Evolutionary conservation across 352 stramenopile genomes (phyloP), one percentile per base, ranked within the genome.

Genomic region (Thalassiosira ordinaria): DNA sequence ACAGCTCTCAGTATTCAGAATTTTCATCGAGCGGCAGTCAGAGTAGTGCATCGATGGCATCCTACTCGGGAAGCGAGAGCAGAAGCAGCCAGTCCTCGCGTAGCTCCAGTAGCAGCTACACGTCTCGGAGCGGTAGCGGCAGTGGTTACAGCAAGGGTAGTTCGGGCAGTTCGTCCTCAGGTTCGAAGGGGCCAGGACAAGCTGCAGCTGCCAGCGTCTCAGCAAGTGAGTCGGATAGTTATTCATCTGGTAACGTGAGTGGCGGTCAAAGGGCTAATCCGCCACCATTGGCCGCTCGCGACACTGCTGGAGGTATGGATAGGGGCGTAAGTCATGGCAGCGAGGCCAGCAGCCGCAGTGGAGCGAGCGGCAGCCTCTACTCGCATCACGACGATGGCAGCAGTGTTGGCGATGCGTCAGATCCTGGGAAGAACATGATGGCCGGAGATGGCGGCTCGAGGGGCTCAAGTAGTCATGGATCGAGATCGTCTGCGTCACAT

Each of bases 11-110:
- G 7, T 35, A 35, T 24, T 31, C 49, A 35, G 31, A 31, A 46
- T 52, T 65, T n/a, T 65, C 56, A 6, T 51, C 31, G 29, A 35
- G 33, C 3, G 29, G 27, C 2, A 51, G 31, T 46, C 14, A 65
- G 18, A 33, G 44, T 20, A 49, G 27, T 14, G n/a, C 31, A 18
- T 51, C 31, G 6, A 65, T 65, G 56, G n/a, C 20, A 35, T 65
- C 56, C n/a, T 65, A 52, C 33, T 65, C 56, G 5, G n/a, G 56
- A 6, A 65, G 22, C 8, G 22, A 31, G 7, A 61, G 52, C 52
- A 33, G 22, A 5, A 61, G 52, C 20, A 31, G 26, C 24, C 35
- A 3, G 24, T 39, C 5, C 33, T 41, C 33, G 11, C 5, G 3
- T 14, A n/a, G 24, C 0, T 61, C 52, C 18, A 16, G 24, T 33